Conservation (phyloP, 225 moss, liverwort and hornwort genomes). For the Pseudoscleropodium purum region DNA sequence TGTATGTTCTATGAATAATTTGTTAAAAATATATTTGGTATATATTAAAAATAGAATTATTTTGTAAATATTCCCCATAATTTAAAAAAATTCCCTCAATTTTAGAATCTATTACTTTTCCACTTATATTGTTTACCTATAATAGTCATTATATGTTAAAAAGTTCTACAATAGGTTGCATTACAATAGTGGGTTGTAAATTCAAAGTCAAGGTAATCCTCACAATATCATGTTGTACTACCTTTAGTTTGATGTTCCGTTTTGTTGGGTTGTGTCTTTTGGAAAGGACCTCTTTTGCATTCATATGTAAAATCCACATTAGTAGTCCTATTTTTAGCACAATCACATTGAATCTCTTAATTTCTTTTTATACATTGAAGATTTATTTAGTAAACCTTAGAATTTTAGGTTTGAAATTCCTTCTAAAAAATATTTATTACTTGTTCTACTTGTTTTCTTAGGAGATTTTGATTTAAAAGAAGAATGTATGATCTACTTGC, state of each 20-base stretch:
- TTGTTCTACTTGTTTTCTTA: not conserved
- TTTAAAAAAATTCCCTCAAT: not conserved
- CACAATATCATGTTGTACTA: no score
- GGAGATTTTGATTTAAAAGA: not conserved
- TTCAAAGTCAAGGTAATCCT: not conserved
- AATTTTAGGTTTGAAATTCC: not conserved
- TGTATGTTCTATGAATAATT: not conserved
- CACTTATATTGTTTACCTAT: not conserved
- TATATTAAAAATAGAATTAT: not conserved
- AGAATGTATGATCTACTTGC: not conserved
- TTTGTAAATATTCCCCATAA: accelerated
- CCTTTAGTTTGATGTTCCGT: not conserved
- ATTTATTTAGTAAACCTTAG: not conserved
- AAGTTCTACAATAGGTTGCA: accelerated
- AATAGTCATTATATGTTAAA: not conserved
- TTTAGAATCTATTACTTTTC: not conserved
- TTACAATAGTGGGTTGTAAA: no score
- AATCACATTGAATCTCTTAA: not conserved
- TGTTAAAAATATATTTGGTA: not conserved
- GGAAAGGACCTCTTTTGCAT: accelerated
- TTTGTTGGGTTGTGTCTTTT: not conserved
- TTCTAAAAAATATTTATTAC: not conserved
- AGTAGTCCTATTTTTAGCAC: accelerated
- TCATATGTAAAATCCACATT: not conserved
- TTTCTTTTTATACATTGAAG: not conserved